phyloP scores from a whole-genome alignment of 2,329 filamentous ascomycete species.

The Aspergillus niger region DNA sequence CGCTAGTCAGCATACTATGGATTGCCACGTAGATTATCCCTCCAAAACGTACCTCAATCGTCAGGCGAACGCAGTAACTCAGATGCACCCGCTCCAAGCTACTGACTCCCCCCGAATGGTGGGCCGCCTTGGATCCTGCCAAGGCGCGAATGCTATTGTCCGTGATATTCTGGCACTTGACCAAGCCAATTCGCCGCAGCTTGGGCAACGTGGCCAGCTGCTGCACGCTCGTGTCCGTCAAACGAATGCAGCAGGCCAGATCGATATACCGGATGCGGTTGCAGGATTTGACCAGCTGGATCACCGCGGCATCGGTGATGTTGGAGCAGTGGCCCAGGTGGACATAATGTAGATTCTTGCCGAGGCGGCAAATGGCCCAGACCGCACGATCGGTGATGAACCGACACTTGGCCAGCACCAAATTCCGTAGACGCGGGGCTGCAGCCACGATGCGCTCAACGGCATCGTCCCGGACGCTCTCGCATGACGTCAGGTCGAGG shows the following conservation, averaged over 20 bases:
- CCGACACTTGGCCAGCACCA: constrained; percentile 91
- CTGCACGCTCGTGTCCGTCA: constrained; percentile 85
- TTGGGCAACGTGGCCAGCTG: constrained; percentile 86
- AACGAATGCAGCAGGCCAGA: constrained; percentile 84
- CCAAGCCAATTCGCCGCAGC: constrained; percentile 87
- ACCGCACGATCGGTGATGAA: constrained; percentile 90
- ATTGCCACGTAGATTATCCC: neutral
- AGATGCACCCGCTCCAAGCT: constrained; percentile 89
- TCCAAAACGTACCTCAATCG: constrained; percentile 65
- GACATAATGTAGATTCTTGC: constrained; percentile 95
- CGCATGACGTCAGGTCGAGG: constrained; percentile 87
- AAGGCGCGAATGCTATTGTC: constrained; percentile 85
- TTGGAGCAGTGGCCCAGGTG: constrained; percentile 91
- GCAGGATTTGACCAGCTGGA: constrained; percentile 78
- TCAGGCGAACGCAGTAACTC: constrained; percentile 88
- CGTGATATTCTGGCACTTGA: constrained; percentile 90
- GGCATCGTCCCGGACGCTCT: constrained; percentile 78
- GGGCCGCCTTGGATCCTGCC: constrained; percentile 62
- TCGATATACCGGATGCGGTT: constrained; percentile 97
- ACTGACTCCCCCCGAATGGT: constrained; percentile 64
- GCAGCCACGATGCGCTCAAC: constrained; percentile 84
- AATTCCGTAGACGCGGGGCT: constrained; percentile 84
- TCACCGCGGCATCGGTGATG: constrained; percentile 87
- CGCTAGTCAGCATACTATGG: neutral
- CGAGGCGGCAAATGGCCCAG: constrained; percentile 79